Percentiles rank a stretch among this genome's conserved stretches.
phyloP scores from a whole-genome alignment of 2,329 filamentous ascomycete species.

The Rasamsonia emersonii region DNA sequence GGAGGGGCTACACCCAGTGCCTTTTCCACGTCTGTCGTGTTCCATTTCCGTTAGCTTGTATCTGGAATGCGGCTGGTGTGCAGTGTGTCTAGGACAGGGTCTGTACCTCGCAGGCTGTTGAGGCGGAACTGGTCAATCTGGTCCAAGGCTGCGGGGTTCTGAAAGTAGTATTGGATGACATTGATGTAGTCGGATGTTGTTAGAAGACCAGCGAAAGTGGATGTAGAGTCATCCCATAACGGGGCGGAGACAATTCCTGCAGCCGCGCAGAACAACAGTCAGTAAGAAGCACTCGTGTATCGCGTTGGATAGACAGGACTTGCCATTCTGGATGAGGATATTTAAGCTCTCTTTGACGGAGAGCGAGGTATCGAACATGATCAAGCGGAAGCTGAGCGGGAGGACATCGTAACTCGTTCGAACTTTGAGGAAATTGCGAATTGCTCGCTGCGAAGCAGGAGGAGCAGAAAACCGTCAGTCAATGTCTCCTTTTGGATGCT shows the following conservation, averaged over 20 bases:
- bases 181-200: slow-evolving; percentile 98
- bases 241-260: slow-evolving; percentile 94
- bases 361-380: slow-evolving; percentile 88
- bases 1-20: slow-evolving; percentile 84
- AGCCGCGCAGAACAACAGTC: slow-evolving; percentile 8
- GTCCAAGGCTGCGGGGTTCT: slow-evolving; percentile 81
- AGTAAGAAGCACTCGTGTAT: slow-evolving; percentile 3
- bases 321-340: slow-evolving; percentile 93
- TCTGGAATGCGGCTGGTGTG: too few species aligned
- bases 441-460: slow-evolving; percentile 66
- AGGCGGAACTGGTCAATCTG: slow-evolving; percentile 90
- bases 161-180: slow-evolving; percentile 97
- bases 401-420: slow-evolving; percentile 97
- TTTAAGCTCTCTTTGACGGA: slow-evolving; percentile 95
- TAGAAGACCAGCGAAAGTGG: slow-evolving; percentile 85
- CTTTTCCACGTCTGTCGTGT: slow-evolving; percentile 85
- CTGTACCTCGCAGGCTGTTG: slow-evolving; percentile 76
- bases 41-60: too few species aligned
- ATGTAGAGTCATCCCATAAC: slow-evolving; percentile 89
- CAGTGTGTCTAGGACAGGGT: too few species aligned
- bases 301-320: slow-evolving; percentile 8
- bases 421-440: slow-evolving; percentile 91
- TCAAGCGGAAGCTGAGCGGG: slow-evolving; percentile 88
- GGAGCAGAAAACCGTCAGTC: too few species aligned
- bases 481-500: too few species aligned